Evolutionary conservation across 2,329 filamentous ascomycete genomes (phyloP).

Genomic region (Penicillium brevicompactum): DNA sequence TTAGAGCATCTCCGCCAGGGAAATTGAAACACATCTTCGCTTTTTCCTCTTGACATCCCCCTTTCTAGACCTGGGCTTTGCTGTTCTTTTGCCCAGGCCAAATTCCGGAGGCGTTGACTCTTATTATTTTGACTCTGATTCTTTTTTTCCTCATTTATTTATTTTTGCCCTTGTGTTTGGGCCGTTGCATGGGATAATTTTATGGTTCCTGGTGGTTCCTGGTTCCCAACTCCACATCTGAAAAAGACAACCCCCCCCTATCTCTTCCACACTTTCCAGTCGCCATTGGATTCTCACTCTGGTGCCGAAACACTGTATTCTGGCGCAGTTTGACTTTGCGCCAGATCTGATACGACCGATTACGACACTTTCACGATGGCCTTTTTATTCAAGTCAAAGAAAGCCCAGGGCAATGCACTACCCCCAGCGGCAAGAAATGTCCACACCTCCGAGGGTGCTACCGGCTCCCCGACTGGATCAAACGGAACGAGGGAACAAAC

Average conservation of each 20-base stretch:
- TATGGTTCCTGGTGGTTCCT: conserved; percentile 26
- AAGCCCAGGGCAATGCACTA: conserved; percentile 59
- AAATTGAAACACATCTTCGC: conserved; percentile 22
- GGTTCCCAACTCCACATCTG: conserved; percentile 28
- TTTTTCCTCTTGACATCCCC: conserved; percentile 15
- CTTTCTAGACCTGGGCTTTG: conserved; percentile 15
- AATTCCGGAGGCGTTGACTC: conserved; percentile 11
- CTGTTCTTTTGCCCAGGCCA: background rate
- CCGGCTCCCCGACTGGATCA: conserved; percentile 46
- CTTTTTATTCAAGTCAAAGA: conserved; percentile 82
- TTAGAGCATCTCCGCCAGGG: conserved; percentile 17
- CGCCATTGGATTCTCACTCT: conserved; percentile 6
- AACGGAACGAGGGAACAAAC: conserved; percentile 49
- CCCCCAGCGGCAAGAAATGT: conserved; percentile 60
- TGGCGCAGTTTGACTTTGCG: conserved; percentile 16
- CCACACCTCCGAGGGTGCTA: conserved; percentile 57
- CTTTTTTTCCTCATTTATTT: background rate
- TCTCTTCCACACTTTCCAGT: conserved; percentile 3
- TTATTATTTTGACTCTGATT: background rate
- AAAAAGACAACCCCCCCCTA: conserved; percentile 22
- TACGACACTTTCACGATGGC: conserved; percentile 61
- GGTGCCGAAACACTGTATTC: conserved; percentile 11
- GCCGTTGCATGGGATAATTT: conserved; percentile 18
- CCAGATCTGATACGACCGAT: conserved; percentile 34
- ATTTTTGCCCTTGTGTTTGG: conserved; percentile 11